Conservation (phyloP, 768 basidiomycete species). For the Boletus sensibilis region DNA sequence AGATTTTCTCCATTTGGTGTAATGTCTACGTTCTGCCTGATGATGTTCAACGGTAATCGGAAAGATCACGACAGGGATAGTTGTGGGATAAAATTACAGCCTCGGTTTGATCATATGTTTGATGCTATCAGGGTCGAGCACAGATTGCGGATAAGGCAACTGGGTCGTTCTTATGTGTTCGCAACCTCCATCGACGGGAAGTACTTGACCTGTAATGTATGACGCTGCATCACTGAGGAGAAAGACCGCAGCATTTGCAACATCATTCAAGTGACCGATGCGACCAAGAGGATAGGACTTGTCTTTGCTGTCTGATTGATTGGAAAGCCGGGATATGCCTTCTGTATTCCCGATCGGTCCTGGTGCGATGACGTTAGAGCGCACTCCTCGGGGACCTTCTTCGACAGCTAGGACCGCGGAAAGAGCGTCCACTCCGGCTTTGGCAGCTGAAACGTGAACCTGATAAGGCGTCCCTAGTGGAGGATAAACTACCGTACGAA, state of each 20-base stretch:
- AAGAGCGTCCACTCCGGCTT: slow-evolving; percentile 90
- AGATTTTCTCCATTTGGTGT: not conserved
- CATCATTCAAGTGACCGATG: slow-evolving; percentile 55
- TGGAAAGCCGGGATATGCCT: slow-evolving; percentile 59
- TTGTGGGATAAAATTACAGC: slow-evolving; percentile 17
- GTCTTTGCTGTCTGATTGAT: not conserved
- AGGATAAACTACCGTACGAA: not conserved
- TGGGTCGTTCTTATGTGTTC: slow-evolving; percentile 50
- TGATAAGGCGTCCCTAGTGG: slow-evolving; percentile 74
- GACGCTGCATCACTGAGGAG: slow-evolving; percentile 79
- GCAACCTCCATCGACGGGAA: slow-evolving; percentile 66
- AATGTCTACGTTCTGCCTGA: not conserved
- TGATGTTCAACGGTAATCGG: not conserved
- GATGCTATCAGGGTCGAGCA: slow-evolving; percentile 59
- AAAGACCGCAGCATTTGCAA: slow-evolving; percentile 72
- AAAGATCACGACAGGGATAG: not conserved
- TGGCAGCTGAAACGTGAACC: slow-evolving; percentile 92
- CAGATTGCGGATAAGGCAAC: slow-evolving; percentile 61
- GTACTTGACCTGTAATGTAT: slow-evolving; percentile 74
- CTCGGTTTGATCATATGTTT: slow-evolving; percentile 49
- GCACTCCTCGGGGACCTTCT: slow-evolving; percentile 92
- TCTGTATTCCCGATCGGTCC: slow-evolving; percentile 83
- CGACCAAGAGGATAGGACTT: slow-evolving; percentile 44
- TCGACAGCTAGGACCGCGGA: slow-evolving; percentile 86
- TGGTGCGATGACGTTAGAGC: slow-evolving; percentile 84